phyloP scores from a whole-genome alignment of 495 filamentous ascomycete species.

The Lasiosphaeria miniovina region DNA sequence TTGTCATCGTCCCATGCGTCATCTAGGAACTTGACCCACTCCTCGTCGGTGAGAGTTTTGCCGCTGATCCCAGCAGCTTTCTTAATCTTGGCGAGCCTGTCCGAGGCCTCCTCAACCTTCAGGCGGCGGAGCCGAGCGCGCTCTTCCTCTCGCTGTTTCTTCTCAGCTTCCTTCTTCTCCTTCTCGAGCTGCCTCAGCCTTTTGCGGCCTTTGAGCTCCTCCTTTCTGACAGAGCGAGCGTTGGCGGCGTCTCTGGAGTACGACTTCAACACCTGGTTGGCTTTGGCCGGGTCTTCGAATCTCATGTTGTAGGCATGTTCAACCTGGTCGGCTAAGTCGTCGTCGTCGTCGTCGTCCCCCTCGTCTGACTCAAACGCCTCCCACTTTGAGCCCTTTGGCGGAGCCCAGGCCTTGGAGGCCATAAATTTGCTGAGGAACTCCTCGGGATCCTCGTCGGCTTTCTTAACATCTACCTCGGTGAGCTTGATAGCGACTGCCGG shows the following conservation, averaged over 20 bases:
- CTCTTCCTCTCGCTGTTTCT: constrained; percentile 71
- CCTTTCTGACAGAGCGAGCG: constrained; percentile 76
- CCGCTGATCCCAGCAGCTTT: constrained; percentile 77
- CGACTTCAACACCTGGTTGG: constrained; percentile 79
- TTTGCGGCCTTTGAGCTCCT: constrained; percentile 72
- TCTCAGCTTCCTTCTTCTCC: constrained; percentile 73
- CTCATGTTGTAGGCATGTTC: constrained; percentile 96
- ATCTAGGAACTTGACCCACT: constrained; percentile 80
- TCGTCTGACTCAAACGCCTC: constrained; percentile 90
- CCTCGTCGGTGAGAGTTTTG: constrained; percentile 64
- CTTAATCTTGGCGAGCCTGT: constrained; percentile 77
- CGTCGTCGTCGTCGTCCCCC: constrained; percentile 77
- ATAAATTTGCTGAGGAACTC: constrained; percentile 87
- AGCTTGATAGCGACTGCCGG: constrained; percentile 46
- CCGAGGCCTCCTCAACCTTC: constrained; percentile 83
- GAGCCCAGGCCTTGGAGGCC: constrained; percentile 82
- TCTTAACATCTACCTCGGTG: constrained; percentile 61
- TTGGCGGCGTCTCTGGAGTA: constrained; percentile 82
- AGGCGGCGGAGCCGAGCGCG: constrained; percentile 78
- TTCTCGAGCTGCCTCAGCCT: constrained; percentile 73
- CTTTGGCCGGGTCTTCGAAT: constrained; percentile 83
- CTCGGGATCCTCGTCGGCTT: constrained; percentile 87
- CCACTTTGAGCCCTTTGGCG: constrained; percentile 54
- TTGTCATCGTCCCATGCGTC: constrained; percentile 79
- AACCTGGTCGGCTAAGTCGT: constrained; percentile 75